phyloP scores from a whole-genome alignment of 306 rosid genomes.

The Rosa multiflora region DNA sequence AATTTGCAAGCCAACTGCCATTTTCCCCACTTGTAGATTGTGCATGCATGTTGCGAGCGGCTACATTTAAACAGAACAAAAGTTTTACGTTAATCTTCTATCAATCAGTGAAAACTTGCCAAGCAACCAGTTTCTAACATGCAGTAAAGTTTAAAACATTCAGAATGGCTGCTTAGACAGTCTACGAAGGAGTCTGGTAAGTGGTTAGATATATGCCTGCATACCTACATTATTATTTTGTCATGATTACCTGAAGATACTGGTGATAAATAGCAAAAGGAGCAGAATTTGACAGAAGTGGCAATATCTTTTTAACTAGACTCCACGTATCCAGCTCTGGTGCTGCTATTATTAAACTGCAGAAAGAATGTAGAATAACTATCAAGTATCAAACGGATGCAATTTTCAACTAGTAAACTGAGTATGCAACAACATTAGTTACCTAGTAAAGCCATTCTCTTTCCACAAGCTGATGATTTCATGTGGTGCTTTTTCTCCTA shows the following conservation, averaged over 20 bases:
- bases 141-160: not conserved
- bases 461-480: conserved; percentile 71
- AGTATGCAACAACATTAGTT: conserved; percentile 19
- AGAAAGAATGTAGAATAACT: not conserved
- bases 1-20: conserved; percentile 94
- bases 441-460: conserved; percentile 91
- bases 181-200: not conserved
- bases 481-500: conserved; percentile 72
- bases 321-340: conserved; percentile 80
- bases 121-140: not conserved
- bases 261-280: conserved; percentile 97
- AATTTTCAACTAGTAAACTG: not conserved
- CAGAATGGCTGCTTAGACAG: not conserved
- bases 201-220: not conserved
- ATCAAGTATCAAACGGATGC: conserved; percentile 1
- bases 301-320: conserved; percentile 61
- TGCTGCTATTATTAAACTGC: conserved; percentile 84
- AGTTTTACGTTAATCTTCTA: not conserved
- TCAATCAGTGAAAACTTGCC: not conserved
- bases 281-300: conserved; percentile 80
- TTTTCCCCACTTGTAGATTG: conserved; percentile 72
- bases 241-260: conserved; percentile 67
- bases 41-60: conserved; percentile 96
- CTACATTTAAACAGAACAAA: conserved; percentile 35
- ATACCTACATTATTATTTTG: not conserved